Base-by-base conservation (phyloP, 305 asterid species). In the Solanum chacoense region DNA sequence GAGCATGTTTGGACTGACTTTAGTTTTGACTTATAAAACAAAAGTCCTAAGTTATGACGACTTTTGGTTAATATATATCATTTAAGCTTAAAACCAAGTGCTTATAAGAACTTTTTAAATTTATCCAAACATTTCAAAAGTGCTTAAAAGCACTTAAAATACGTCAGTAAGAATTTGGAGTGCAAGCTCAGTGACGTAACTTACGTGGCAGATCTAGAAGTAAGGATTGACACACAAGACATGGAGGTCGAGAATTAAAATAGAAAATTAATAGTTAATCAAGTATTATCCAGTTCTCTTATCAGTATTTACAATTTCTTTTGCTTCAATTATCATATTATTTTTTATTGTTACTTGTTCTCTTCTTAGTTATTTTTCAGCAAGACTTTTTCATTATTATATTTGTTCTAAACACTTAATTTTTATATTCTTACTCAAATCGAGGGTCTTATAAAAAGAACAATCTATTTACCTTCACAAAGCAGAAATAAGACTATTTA, bases 401-500 rank as follows among this genome's bases (percentile, higher is more conserved):
- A n/a, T 65, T 65, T 65, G 7, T n/a, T 65, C 0, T 10, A 65
- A 65, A 0, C 14, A 65, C 74, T 67, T 24, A 1, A 67, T 4
- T 24, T 5, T 24, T 67, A 24, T 24, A 67, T 24, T 2, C 1
- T 67, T 67, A 67, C 32, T 11, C 28, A 9, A 63, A n/a, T 0
- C 13, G 12, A 63, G 11, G 71, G 4, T 63, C 28, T 22, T 63
- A 63, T 63, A 1, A 8, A 59, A 42, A 42, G 55, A 73, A 73
- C 2, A 12, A 4, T 26, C 1, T 12, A 3, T 26, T 2, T 71
- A 12, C 5, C 3, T 3, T 28, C 3, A 26, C 10, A 12, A 71
- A 3, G 2, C 16, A 71, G 5, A 7, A 11, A 11, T 26, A 11
- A 0, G 0, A 0, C 0, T 26, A 3, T 5, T 5, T 26, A 24